Percentiles rank a stretch among this genome's conserved stretches.
These are phyloP conservation scores for Cystodermella granulosa DNA, from an alignment of 1,284 basidiomycete species.

Conservation along the genomic window DNA sequence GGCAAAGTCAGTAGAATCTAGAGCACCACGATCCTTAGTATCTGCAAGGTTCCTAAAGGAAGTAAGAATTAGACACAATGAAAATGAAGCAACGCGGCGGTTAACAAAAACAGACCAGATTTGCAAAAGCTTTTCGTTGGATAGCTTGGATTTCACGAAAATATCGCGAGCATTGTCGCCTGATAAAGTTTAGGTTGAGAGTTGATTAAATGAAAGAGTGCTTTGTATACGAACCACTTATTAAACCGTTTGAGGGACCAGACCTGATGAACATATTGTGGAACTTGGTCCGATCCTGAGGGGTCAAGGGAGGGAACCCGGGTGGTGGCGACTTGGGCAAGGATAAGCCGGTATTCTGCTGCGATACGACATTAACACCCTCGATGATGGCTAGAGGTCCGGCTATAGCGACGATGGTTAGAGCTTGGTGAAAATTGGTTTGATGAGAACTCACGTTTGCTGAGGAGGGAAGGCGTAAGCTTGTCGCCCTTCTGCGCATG, in stretches of 20 bases:
- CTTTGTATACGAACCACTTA: conserved; percentile 54
- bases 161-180: conserved; percentile 90
- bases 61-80: conserved; percentile 10
- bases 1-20: conserved; percentile 91
- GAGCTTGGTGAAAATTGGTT: background rate
- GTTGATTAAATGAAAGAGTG: background rate
- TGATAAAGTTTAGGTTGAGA: conserved; percentile 15
- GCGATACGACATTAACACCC: conserved; percentile 50
- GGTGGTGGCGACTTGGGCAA: conserved; percentile 59
- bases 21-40: conserved; percentile 83
- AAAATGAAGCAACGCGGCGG: conserved; percentile 2
- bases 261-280: conserved; percentile 70
- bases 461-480: conserved; percentile 56
- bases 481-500: conserved; percentile 87
- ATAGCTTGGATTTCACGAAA: conserved; percentile 89
- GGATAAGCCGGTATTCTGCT: conserved; percentile 53
- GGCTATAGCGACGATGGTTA: conserved; percentile 42
- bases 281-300: conserved; percentile 81
- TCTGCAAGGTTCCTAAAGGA: conserved; percentile 82
- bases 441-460: conserved; percentile 54
- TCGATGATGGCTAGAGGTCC: conserved; percentile 81
- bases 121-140: conserved; percentile 84
- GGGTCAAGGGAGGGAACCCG: conserved; percentile 60
- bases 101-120: conserved; percentile 69
- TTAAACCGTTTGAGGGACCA: conserved; percentile 70